Percentiles rank a stretch among this genome's conserved stretches.
These are phyloP conservation scores for Leccinellum luteum DNA, from an alignment of 768 basidiomycete species.

Conservation along the genomic window DNA sequence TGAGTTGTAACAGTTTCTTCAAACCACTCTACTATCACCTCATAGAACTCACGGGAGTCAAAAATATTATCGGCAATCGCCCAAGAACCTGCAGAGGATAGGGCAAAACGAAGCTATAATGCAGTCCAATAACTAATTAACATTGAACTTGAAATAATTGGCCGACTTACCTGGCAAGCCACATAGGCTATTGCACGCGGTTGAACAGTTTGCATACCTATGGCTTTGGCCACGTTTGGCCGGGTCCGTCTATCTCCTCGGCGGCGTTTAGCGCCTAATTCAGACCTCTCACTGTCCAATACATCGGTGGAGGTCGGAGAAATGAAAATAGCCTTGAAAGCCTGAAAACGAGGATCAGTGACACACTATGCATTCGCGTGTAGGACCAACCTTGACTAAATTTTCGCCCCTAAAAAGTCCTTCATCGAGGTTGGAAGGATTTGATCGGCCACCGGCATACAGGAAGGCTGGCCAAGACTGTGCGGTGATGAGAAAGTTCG, in stretches of 20 bases:
- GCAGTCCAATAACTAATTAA: background rate
- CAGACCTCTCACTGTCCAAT: background rate
- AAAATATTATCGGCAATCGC: background rate
- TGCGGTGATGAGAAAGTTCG: background rate
- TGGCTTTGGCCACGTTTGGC: background rate
- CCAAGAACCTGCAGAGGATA: background rate
- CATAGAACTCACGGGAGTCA: background rate
- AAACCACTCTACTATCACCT: slow-evolving; percentile 2
- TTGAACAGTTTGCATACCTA: background rate
- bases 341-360: background rate
- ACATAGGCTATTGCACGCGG: slow-evolving; percentile 3
- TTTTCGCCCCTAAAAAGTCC: background rate
- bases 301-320: background rate
- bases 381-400: background rate
- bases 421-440: background rate
- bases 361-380: background rate
- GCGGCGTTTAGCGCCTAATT: background rate
- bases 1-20: no score
- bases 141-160: background rate
- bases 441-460: background rate
- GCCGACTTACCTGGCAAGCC: background rate
- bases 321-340: slow-evolving; percentile 1
- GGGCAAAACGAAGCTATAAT: slow-evolving; percentile 2
- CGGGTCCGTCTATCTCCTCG: background rate
- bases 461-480: slow-evolving; percentile 2